phyloP scores from a whole-genome alignment of 148 eudicot species.

The Silene latifolia region DNA sequence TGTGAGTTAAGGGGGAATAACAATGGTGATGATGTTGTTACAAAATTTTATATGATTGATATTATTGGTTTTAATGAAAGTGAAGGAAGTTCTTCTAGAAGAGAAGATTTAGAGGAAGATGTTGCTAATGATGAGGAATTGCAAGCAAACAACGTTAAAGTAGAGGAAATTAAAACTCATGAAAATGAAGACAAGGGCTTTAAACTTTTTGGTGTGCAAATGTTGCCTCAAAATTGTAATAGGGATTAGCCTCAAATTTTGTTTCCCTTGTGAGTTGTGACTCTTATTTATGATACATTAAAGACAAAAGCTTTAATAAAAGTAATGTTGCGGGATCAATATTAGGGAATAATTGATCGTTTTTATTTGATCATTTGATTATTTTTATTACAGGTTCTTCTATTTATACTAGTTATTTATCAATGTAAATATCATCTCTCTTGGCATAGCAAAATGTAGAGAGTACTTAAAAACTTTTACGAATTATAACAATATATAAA shows the following conservation, averaged over 20 bases:
- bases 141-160: background rate
- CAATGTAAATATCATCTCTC: too few species aligned
- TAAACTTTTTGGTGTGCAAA: constrained; percentile 33
- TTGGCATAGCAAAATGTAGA: too few species aligned
- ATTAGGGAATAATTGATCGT: too few species aligned
- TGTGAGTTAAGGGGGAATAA: constrained; percentile 19
- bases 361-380: too few species aligned
- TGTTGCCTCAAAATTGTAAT: constrained; percentile 3
- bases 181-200: constrained; percentile 11
- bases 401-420: too few species aligned
- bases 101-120: background rate
- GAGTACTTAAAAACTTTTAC: too few species aligned
- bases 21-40: too few species aligned
- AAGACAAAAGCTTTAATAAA: too few species aligned
- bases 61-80: background rate
- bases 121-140: constrained; percentile 8
- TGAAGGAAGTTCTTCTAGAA: background rate
- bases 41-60: constrained; percentile 25
- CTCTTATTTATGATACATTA: too few species aligned
- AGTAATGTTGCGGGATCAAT: too few species aligned
- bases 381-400: too few species aligned
- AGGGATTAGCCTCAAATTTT: background rate
- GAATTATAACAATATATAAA: too few species aligned
- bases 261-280: background rate
- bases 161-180: background rate